Evolutionary conservation across 1,284 basidiomycete species (phyloP).

Genomic region (Cutaneotrichosporon sp.): DNA sequence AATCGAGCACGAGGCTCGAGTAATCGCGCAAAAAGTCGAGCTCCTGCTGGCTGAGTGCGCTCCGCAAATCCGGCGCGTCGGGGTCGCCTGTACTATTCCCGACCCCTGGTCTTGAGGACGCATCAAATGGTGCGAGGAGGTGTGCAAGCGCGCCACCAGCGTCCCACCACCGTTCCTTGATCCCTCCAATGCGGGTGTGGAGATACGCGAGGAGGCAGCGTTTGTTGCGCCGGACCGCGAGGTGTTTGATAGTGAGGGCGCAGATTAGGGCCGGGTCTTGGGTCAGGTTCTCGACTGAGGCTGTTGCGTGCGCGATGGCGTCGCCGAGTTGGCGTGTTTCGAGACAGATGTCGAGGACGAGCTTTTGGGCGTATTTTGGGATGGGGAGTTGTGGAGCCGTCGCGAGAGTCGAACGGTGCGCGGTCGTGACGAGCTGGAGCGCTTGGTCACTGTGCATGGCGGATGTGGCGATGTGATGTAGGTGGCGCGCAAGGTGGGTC

Average conservation of each 20-base stretch:
- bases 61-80: constrained; percentile 61
- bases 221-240: constrained; percentile 85
- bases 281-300: constrained; percentile 41
- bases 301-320: constrained; percentile 49
- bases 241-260: constrained; percentile 78
- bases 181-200: constrained; percentile 72
- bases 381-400: constrained; percentile 63
- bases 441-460: constrained; percentile 71
- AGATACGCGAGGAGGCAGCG: constrained; percentile 92
- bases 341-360: constrained; percentile 79
- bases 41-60: constrained; percentile 81
- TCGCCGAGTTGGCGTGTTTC: constrained; percentile 82
- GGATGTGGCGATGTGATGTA: neutral
- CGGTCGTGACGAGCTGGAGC: constrained; percentile 80
- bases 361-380: constrained; percentile 86
- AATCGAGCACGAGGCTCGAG: constrained; percentile 74
- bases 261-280: constrained; percentile 59
- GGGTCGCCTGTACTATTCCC: constrained; percentile 23
- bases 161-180: constrained; percentile 86
- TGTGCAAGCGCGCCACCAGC: constrained; percentile 85
- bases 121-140: constrained; percentile 62
- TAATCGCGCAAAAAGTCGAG: constrained; percentile 86
- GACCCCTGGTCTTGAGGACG: neutral
- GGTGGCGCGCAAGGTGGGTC: neutral
- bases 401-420: constrained; percentile 75